Conservation (phyloP, 805 yeast genomes). For the Starmera amethionina region DNA sequence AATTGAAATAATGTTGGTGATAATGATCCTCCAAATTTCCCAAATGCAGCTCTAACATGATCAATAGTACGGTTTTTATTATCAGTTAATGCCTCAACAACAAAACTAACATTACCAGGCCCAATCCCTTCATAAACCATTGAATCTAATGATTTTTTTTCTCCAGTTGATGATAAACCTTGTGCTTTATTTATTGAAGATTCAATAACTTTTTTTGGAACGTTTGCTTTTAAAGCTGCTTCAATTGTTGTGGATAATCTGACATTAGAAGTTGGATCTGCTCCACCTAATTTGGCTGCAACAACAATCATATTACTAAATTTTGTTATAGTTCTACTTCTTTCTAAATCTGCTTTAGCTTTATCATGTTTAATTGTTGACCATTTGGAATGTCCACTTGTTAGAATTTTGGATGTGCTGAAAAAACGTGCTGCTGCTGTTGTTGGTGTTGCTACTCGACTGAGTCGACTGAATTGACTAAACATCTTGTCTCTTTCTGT, state of each 20-base stretch:
- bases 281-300: conserved; percentile 64
- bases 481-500: too few relatives aligned
- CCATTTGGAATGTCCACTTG: conserved; percentile 88
- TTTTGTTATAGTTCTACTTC: conserved; percentile 58
- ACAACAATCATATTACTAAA: conserved; percentile 66
- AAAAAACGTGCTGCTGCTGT: not conserved
- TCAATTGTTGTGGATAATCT: conserved; percentile 66
- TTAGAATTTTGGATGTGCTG: too few relatives aligned
- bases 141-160: conserved; percentile 35
- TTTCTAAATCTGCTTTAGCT: conserved; percentile 81
- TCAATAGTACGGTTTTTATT: conserved; percentile 78
- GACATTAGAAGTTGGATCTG: conserved; percentile 52
- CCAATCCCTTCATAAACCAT: conserved; percentile 84
- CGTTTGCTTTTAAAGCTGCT: conserved; percentile 63
- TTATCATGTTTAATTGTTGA: conserved; percentile 89
- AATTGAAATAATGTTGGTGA: conserved; percentile 76
- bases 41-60: conserved; percentile 63
- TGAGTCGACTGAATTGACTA: too few relatives aligned
- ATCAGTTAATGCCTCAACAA: conserved; percentile 83
- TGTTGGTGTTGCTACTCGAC: too few relatives aligned
- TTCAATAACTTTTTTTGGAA: conserved; percentile 79
- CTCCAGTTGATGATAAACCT: conserved; percentile 46
- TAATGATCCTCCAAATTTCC: conserved; percentile 57
- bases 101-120: conserved; percentile 82
- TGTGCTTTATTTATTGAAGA: conserved; percentile 79